Evolutionary conservation across 148 eudicot genomes (phyloP), one percentile per base, ranked within the genome.

Genomic region (Salicornia ramosissima): DNA sequence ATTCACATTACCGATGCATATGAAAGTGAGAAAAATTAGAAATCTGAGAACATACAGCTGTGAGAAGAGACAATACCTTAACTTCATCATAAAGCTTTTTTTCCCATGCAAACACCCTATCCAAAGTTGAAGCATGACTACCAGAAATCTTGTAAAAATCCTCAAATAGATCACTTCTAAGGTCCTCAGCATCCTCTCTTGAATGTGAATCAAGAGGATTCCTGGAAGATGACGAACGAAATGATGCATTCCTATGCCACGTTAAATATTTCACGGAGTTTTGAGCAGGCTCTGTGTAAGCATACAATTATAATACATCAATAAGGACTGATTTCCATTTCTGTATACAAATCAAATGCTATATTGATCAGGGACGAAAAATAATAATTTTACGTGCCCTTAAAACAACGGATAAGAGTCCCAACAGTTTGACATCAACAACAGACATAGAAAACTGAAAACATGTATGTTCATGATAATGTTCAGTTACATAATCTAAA

Each of bases 101-200:
- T 83, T 93, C 98, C 98, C 98, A 93, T 43, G 96, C 98, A 61
- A 82, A 83, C 56, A 93, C 80, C 77, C 98, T 85, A 80, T 93
- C 98, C 53, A 93, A 72, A 18, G 96, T 93, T 71, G 98, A 93
- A 61, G 96, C 98, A 75, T 93, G 98, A 70, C 96, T 88, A 64
- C 96, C 95, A 18, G 96, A 87, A 73, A 71, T 76, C 96, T 83
- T 88, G 79, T 83, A 82, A 63, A 83, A 83, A 78, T 80, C 80
- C 63, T 88, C 95, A 71, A 88, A 87, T 68, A 86, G 77, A 75
- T 78, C 87, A 65, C 75, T 77, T 10, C 80, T 77, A 62, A 78
- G 69, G 67, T 93, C 95, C 71, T 85, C 96, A 34, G 64, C 71
- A 78, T 84, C 90, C 68, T 88, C 96, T 71, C 76, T 75, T 15